phyloP scores from a whole-genome alignment of 2,329 filamentous ascomycete genomes.

The Penicillium thymicola region DNA sequence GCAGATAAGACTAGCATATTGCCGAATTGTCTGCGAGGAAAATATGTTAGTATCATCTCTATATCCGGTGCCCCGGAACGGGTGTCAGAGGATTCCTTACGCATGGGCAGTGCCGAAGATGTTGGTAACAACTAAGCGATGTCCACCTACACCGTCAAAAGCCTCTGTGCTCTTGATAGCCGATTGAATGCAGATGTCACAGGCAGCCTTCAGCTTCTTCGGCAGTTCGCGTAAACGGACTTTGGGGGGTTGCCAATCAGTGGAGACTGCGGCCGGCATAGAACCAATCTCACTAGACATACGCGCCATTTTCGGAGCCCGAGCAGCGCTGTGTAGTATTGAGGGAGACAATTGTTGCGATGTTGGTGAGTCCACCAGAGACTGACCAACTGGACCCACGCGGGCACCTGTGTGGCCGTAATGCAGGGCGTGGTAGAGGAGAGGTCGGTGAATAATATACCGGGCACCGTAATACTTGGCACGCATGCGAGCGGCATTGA shows the following conservation, averaged over 20 bases:
- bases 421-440: constrained; percentile 61
- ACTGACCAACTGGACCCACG: constrained; percentile 11
- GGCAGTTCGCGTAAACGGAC: constrained; percentile 28
- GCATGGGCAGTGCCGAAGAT: constrained; percentile 11
- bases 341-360: constrained; percentile 40
- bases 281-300: constrained; percentile 36
- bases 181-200: constrained; percentile 2
- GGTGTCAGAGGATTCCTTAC: neutral
- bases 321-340: constrained; percentile 23
- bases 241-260: constrained; percentile 19
- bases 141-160: constrained; percentile 5
- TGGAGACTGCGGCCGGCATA: constrained; percentile 13
- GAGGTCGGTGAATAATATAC: constrained; percentile 84
- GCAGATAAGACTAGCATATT: constrained; percentile 90
- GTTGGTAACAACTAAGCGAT: constrained; percentile 7
- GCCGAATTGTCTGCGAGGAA: constrained; percentile 75
- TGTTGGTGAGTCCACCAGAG: constrained; percentile 32
- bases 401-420: constrained; percentile 42
- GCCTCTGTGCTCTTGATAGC: constrained; percentile 6
- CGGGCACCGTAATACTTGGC: constrained; percentile 93
- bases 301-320: constrained; percentile 30
- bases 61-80: too few species aligned
- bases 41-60: constrained; percentile 23
- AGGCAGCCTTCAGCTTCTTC: constrained; percentile 37
- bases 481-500: constrained; percentile 77